A percentile compares a stretch with the other conserved stretches of the same genome.
Evolutionary conservation across 1,284 basidiomycete species (phyloP).

Genomic region (Irpex sp.): DNA sequence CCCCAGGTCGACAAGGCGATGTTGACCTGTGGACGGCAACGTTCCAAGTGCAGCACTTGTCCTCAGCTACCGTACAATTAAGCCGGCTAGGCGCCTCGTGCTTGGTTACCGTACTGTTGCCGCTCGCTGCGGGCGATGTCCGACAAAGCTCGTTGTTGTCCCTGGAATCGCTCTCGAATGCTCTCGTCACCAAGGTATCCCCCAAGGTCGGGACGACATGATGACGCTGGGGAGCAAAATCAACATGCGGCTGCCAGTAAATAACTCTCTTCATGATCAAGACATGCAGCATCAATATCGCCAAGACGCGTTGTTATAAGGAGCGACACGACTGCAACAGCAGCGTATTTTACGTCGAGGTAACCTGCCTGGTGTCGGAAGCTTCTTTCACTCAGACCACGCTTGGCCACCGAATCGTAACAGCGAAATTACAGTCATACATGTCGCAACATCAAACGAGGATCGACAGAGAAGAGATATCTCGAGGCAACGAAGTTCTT

Average conservation of each 20-base stretch:
- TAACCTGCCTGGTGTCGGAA: too few species aligned
- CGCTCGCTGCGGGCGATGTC: background rate
- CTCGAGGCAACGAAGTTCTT: background rate
- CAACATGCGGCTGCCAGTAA: background rate
- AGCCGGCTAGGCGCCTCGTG: background rate
- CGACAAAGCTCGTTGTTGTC: background rate
- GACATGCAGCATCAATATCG: too few species aligned
- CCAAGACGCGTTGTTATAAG: too few species aligned
- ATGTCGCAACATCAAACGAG: background rate
- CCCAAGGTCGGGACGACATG: too few species aligned
- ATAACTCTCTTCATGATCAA: background rate
- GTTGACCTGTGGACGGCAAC: background rate
- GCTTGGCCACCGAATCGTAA: background rate
- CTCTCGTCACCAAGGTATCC: too few species aligned
- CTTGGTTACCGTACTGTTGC: background rate
- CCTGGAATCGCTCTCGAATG: background rate
- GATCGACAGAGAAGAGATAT: background rate
- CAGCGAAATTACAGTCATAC: background rate
- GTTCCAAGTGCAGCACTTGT: background rate
- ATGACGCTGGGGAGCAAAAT: too few species aligned
- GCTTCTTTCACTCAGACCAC: too few species aligned
- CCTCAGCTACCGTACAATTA: constrained; percentile 9
- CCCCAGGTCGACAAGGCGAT: constrained; percentile 15
- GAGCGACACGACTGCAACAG: too few species aligned
- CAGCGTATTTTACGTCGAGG: too few species aligned